phyloP scores from a whole-genome alignment of 208 protist genomes.

The Trypanosoma grayi region DNA sequence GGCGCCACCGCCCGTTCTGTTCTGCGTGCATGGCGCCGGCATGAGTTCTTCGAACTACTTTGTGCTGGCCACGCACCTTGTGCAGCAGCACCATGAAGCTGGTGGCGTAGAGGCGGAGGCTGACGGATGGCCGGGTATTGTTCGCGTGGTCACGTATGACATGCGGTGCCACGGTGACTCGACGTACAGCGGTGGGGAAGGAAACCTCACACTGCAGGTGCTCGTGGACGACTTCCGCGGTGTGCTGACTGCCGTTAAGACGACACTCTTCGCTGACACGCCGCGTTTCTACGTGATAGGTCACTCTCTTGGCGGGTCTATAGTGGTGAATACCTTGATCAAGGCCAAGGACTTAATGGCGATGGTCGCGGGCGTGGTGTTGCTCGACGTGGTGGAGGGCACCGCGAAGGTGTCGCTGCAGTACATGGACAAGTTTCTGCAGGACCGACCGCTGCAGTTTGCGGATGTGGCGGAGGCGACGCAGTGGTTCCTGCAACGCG shows the following conservation, averaged over 20 bases:
- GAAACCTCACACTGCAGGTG: constrained; percentile 51
- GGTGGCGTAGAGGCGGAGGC: not conserved
- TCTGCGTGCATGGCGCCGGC: constrained; percentile 90
- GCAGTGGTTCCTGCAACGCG: constrained; percentile 73
- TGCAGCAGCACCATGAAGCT: not conserved
- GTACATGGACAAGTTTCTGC: constrained; percentile 81
- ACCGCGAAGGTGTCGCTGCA: constrained; percentile 76
- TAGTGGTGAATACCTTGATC: constrained; percentile 51
- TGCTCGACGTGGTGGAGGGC: constrained; percentile 92
- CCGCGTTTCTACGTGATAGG: constrained; percentile 69
- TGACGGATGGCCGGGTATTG: not conserved
- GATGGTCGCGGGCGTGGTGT: constrained; percentile 55
- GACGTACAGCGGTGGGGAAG: constrained; percentile 64
- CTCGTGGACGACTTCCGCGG: constrained; percentile 65
- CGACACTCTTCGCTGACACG: constrained; percentile 31
- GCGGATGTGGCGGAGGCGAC: constrained; percentile 53
- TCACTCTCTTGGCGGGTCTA: constrained; percentile 86
- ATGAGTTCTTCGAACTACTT: constrained; percentile 79
- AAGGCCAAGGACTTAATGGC: constrained; percentile 25
- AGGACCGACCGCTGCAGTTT: constrained; percentile 68
- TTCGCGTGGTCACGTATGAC: constrained; percentile 76
- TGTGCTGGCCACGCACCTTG: constrained; percentile 40
- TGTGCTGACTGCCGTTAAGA: constrained; percentile 42
- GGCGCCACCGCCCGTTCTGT: constrained; percentile 49
- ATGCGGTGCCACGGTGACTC: constrained; percentile 86